Percentiles rank a stretch among this genome's conserved stretches.
Conservation (phyloP, 768 basidiomycete genomes). For the Suillus placidus region DNA sequence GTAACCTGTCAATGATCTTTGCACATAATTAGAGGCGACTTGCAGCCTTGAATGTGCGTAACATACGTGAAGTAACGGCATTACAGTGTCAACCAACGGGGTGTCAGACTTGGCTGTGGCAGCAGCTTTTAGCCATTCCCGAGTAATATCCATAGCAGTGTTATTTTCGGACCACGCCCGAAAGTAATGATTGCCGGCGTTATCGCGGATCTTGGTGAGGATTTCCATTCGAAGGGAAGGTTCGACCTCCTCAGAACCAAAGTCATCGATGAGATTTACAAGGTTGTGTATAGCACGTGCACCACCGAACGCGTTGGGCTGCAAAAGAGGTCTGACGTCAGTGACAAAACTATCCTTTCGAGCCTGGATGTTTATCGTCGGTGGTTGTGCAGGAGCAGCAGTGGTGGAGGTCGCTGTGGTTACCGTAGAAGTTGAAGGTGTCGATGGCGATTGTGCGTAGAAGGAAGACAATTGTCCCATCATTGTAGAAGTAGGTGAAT, state of each 20-base stretch:
- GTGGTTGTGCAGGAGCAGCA: constrained; percentile 28
- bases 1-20: constrained; percentile 81
- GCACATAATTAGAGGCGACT: constrained; percentile 21
- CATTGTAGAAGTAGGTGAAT: constrained; percentile 50
- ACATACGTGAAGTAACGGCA: constrained; percentile 87
- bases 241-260: constrained; percentile 67
- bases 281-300: constrained; percentile 69
- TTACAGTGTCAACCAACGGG: constrained; percentile 70
- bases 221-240: constrained; percentile 70
- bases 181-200: constrained; percentile 85
- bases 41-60: constrained; percentile 16
- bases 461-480: constrained; percentile 40
- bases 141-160: constrained; percentile 73
- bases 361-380: constrained; percentile 48
- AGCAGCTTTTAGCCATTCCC: constrained; percentile 81
- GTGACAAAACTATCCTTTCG: constrained; percentile 56
- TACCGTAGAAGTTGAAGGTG: constrained; percentile 23
- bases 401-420: constrained; percentile 26
- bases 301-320: constrained; percentile 62
- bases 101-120: constrained; percentile 57
- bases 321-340: constrained; percentile 58
- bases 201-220: constrained; percentile 78
- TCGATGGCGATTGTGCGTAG: constrained; percentile 34
- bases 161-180: constrained; percentile 83
- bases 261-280: constrained; percentile 58